phyloP scores from a whole-genome alignment of 352 stramenopile genomes.

The Sclerospora graminicola region DNA sequence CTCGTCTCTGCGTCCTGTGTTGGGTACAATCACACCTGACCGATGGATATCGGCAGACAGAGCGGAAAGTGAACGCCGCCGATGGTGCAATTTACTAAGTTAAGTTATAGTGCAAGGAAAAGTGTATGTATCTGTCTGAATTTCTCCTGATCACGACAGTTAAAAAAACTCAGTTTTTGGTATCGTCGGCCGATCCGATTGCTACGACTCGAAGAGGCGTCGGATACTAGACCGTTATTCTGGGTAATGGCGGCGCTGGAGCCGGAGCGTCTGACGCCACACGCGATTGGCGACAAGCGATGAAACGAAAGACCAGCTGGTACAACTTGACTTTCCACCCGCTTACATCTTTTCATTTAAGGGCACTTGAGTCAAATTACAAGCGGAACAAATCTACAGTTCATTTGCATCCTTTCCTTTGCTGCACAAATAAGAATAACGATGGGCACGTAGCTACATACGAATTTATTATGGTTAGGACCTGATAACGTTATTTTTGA shows the following conservation, averaged over 20 bases:
- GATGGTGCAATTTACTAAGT: conserved; percentile 3
- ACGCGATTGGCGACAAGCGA: conserved; percentile 9
- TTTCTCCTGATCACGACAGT: not conserved
- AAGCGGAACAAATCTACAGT: too few relatives aligned
- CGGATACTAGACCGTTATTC: conserved; percentile 11
- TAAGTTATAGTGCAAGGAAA: too few relatives aligned
- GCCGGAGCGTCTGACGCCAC: conserved; percentile 9
- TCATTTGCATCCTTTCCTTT: too few relatives aligned
- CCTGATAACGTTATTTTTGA: too few relatives aligned
- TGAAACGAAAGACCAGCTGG: conserved; percentile 3
- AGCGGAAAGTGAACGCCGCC: conserved; percentile 1
- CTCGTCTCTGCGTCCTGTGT: not conserved
- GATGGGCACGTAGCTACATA: too few relatives aligned
- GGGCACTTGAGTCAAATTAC: too few relatives aligned
- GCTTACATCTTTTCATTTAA: too few relatives aligned
- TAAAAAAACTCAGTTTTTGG: not conserved
- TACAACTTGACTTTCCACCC: too few relatives aligned
- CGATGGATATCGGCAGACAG: conserved; percentile 8
- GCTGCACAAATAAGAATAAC: too few relatives aligned
- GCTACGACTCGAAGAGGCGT: not conserved
- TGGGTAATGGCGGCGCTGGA: conserved; percentile 1
- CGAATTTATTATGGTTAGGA: too few relatives aligned
- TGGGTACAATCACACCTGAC: conserved; percentile 6
- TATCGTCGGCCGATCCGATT: not conserved
- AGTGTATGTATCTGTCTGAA: not conserved